Evolutionary conservation across 805 yeast species (phyloP).

Genomic region (Spathaspora sp.): DNA sequence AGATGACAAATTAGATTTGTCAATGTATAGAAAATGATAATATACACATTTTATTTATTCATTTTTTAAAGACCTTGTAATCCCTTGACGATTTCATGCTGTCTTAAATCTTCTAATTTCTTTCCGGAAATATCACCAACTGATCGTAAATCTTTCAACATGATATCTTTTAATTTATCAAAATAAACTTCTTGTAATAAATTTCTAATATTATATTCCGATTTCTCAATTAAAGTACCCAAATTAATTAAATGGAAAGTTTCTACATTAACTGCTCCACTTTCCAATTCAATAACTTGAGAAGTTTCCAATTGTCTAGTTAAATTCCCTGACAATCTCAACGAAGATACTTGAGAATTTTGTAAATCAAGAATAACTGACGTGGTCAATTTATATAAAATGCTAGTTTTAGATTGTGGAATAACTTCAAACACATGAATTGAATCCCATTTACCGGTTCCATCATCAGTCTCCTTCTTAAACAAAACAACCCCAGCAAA

Average conservation of each 20-base stretch:
- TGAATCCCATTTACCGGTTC: slow-evolving; percentile 78
- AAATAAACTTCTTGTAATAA: slow-evolving; percentile 90
- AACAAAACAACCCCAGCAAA: slow-evolving; percentile 91
- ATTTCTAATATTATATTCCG: slow-evolving; percentile 83
- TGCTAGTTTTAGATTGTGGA: slow-evolving; percentile 33
- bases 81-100: slow-evolving; percentile 35
- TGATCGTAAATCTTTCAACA: slow-evolving; percentile 44
- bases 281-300: slow-evolving; percentile 34
- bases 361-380: slow-evolving; percentile 78
- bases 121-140: slow-evolving; percentile 31
- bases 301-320: slow-evolving; percentile 76
- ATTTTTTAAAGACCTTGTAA: slow-evolving; percentile 23
- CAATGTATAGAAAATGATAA: slow-evolving; percentile 16
- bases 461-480: slow-evolving; percentile 60
- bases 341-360: slow-evolving; percentile 16
- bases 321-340: slow-evolving; percentile 67
- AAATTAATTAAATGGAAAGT: slow-evolving; percentile 78
- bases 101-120: slow-evolving; percentile 28
- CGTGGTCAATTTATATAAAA: slow-evolving; percentile 71
- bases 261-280: slow-evolving; percentile 34
- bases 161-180: slow-evolving; percentile 87
- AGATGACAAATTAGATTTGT: slow-evolving; percentile 17
- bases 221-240: slow-evolving; percentile 82
- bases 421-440: slow-evolving; percentile 85
- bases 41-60: slow-evolving; percentile 8